Evolutionary conservation across 768 basidiomycete species (phyloP), one percentile per base, ranked within the genome.

Genomic region (Stropharia rugosoannulata): DNA sequence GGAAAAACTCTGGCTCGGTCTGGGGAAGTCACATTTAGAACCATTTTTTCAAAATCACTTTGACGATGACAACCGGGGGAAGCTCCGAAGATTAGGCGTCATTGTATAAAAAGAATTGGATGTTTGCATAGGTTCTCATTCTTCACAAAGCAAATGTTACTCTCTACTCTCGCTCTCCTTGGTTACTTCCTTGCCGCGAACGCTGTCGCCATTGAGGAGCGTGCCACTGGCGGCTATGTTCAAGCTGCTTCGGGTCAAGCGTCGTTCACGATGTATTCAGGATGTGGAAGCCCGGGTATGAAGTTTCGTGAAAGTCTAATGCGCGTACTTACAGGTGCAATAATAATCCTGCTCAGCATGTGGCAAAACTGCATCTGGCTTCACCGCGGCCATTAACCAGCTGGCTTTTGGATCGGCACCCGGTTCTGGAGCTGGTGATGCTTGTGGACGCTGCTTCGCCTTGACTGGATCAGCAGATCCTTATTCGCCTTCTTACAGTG

Each of bases 401-500:
- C 74, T 84, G 18, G 69, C 82, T 0, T 86, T 81, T 55, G 83
- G 83, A 39, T 70, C 80, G 7, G 47, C 65, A 13, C 78, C 82
- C 16, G 81, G 82, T 0, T 27, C 68, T 0, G 83, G 82, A 9
- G 68, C 81, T 2, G 83, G 84, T 13, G 83, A 83, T 66, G 84
- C 80, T 9, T 86, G 83, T 58, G 84, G 83, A 12, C 80, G 83
- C 37, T 85, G 84, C 72, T 85, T 86, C 64, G 67, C 74, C 16
- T 46, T 85, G 53, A 81, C 82, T 1, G 81, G 75, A 38, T 72
- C 64, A 13, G 57, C 64, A 9, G 82, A 84, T 64, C 83, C 84
- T 16, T 84, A 69, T 70, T 78, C 80, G 19, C 80, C 81, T 1
- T 54, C 68, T 0, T 83, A 61, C 66, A 65, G 71, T 13, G 82